Evolutionary conservation across 192 early-diverging fungal species (phyloP), one percentile per base, ranked within the genome.

Genomic region (Coemansia sp.): DNA sequence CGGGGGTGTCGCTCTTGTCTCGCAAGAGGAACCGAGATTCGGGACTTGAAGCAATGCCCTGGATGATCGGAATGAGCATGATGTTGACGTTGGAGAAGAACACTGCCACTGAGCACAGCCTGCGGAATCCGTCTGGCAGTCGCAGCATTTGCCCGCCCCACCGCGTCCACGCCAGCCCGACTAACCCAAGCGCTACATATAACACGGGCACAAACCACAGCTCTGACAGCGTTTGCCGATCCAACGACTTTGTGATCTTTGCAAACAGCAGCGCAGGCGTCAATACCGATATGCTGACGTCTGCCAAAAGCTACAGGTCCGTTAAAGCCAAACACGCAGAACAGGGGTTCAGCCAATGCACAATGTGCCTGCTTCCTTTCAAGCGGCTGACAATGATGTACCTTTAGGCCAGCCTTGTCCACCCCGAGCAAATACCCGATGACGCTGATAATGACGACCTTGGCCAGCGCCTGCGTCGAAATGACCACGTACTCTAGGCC

Each of bases 191-290:
- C 4, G 71, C 43, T 10, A 77, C 51, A 39, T 83, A 83, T 20
- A 72, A 25, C 10, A 85, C 71, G 15, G 89, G 88, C 35, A 90
- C 85, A 17, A 89, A 84, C 90, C 89, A 92, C 45, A 89, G 85
- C 14, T 86, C 80, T 11, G 76, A 59, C 24, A 92, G 80, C 53
- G 84, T 86, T 41, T 85, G 71, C 62, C 85, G 83, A 22, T 76
- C 85, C 38, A 89, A 85, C 24, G 84, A 78, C 29, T 85, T 85
- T 19, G 87, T 83, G 36, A 92, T 90, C 31, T 90, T 90, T 29
- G 89, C 77, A 67, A 92, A 92, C 19, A 92, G 60, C n/a, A 92
- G 80, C 66, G 88, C 88, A 0, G 90, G 89, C 40, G 90, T 92
- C 54, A 92, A 84, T 40, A 89, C 79, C 62, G 85, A 76, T 54